Evolutionary conservation across 345 rosid species (phyloP).

Genomic region (Hibiscus tridactylites): DNA sequence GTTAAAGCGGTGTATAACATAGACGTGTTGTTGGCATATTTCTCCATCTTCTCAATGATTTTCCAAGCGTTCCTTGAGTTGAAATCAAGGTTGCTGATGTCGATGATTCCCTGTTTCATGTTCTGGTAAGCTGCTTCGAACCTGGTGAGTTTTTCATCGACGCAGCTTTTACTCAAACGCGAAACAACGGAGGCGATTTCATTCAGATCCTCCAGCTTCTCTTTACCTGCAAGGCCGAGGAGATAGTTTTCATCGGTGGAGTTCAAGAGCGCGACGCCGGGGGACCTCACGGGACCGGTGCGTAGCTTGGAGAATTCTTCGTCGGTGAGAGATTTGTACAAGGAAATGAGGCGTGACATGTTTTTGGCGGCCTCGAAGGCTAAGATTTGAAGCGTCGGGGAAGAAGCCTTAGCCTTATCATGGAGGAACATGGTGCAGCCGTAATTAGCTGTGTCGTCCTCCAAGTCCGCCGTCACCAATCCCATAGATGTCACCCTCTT

Average conservation of each 20-base stretch:
- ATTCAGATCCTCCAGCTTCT: conserved; percentile 40
- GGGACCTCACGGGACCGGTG: conserved; percentile 20
- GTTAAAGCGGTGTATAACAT: conserved; percentile 18
- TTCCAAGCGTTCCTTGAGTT: conserved; percentile 15
- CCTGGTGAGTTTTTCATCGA: conserved; percentile 7
- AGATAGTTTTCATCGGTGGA: conserved; percentile 29
- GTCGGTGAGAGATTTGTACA: conserved; percentile 28
- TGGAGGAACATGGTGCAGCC: conserved; percentile 3
- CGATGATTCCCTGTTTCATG: conserved; percentile 23
- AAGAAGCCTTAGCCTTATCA: conserved; percentile 1
- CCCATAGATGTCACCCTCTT: not conserved
- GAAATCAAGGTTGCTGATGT: conserved; percentile 8
- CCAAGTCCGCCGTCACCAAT: not conserved
- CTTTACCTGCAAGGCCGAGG: conserved; percentile 31
- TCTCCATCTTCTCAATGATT: conserved; percentile 33
- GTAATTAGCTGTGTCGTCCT: not conserved
- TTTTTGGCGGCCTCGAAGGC: conserved; percentile 40
- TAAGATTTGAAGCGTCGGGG: conserved; percentile 30
- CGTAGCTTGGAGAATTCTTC: conserved; percentile 26
- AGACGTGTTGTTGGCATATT: conserved; percentile 22
- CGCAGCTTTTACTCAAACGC: conserved; percentile 26
- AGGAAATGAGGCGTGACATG: conserved; percentile 37
- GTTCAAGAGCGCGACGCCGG: conserved; percentile 33
- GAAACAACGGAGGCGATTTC: conserved; percentile 18
- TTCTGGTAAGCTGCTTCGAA: conserved; percentile 22